These are phyloP conservation scores for Rhodotorula graminis DNA, from an alignment of 768 basidiomycete genomes.

Conservation along the genomic window DNA sequence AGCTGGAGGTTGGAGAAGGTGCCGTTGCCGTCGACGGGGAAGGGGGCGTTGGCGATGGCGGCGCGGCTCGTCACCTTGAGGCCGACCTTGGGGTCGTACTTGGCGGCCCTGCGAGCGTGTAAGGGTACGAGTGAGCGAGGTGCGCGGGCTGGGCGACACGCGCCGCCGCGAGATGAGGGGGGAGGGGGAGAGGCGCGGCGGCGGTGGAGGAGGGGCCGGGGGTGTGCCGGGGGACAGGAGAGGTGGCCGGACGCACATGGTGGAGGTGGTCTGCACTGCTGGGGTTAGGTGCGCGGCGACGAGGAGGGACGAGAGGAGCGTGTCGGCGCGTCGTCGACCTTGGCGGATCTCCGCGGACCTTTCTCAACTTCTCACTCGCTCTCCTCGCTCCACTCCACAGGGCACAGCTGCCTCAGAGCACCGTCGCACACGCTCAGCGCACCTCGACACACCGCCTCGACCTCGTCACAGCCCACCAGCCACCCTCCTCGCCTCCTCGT, in stretches of 20 bases:
- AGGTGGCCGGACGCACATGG: neutral
- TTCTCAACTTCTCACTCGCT: neutral
- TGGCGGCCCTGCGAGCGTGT: neutral
- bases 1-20: slow-evolving; percentile 77
- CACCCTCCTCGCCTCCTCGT: too few relatives aligned
- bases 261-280: neutral
- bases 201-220: neutral
- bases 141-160: too few relatives aligned
- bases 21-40: slow-evolving; percentile 74
- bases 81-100: slow-evolving; percentile 34
- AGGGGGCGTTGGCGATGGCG: slow-evolving; percentile 78
- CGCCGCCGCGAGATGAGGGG: neutral
- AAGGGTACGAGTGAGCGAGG: neutral
- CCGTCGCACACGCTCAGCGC: too few relatives aligned
- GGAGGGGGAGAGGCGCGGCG: neutral
- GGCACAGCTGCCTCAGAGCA: too few relatives aligned
- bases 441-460: too few relatives aligned
- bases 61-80: slow-evolving; percentile 57
- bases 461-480: too few relatives aligned
- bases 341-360: too few relatives aligned
- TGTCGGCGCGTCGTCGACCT: neutral
- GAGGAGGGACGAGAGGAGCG: neutral
- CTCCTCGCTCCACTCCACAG: neutral
- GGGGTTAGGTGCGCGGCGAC: too few relatives aligned
- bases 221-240: too few relatives aligned